Evolutionary conservation across 495 filamentous ascomycete species (phyloP).

Genomic region (Glonium stellatum): DNA sequence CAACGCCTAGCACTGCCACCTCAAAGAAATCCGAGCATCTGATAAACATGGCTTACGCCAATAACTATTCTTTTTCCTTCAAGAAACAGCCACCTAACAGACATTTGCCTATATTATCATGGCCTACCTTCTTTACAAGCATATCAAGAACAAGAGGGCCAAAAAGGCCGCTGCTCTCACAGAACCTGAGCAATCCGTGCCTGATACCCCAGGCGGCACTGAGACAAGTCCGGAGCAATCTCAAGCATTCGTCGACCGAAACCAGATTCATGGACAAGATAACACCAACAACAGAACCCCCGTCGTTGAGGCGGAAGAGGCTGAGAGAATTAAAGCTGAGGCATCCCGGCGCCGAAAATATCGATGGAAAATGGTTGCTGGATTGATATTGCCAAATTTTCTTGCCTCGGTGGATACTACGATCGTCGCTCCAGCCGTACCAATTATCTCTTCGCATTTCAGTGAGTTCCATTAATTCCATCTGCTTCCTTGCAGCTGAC

Average conservation of each 20-base stretch:
- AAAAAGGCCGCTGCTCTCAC: conserved; percentile 6
- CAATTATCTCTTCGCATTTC: conserved; percentile 54
- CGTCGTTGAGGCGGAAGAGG: background rate
- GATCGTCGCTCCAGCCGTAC: conserved; percentile 53
- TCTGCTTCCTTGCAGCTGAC: conserved; percentile 7
- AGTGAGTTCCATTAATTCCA: conserved; percentile 32
- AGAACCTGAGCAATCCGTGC: conserved; percentile 7
- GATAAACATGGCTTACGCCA: too few species aligned
- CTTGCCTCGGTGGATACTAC: conserved; percentile 48
- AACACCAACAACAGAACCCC: background rate
- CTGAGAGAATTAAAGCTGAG: conserved; percentile 3
- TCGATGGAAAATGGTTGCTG: conserved; percentile 48
- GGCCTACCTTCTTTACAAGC: conserved; percentile 19
- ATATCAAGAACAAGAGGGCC: conserved; percentile 10
- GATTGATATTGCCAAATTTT: conserved; percentile 44
- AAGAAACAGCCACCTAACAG: too few species aligned
- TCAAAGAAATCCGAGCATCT: too few species aligned
- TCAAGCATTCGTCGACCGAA: background rate
- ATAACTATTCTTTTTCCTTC: too few species aligned
- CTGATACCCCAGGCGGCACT: conserved; percentile 3
- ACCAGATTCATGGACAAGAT: background rate
- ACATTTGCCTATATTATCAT: background rate
- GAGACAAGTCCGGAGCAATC: background rate
- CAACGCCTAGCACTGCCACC: too few species aligned
- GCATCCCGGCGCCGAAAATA: conserved; percentile 30